Evolutionary conservation across 2,329 filamentous ascomycete species (phyloP).

Genomic region (Mariannaea elegans): DNA sequence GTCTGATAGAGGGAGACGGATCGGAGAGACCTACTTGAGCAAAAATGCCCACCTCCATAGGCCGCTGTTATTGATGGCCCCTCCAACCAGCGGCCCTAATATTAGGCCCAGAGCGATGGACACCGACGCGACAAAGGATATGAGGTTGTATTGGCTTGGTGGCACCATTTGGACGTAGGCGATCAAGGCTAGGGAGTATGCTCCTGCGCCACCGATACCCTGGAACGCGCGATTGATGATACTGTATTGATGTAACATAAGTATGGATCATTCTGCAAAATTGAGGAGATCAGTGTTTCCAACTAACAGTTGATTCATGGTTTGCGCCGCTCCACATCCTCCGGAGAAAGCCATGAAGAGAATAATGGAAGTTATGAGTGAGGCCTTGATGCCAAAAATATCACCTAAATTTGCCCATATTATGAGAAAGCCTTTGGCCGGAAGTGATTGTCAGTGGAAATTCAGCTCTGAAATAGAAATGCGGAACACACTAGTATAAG

Average conservation of each 20-base stretch:
- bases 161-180: conserved; percentile 11
- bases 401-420: conserved; percentile 13
- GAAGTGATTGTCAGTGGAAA: not conserved
- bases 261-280: not conserved
- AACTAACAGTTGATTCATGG: conserved; percentile 12
- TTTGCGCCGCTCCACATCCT: conserved; percentile 8
- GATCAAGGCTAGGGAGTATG: conserved; percentile 11
- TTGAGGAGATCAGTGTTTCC: not conserved
- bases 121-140: too few relatives aligned
- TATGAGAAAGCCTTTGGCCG: conserved; percentile 12
- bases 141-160: too few relatives aligned
- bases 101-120: too few relatives aligned
- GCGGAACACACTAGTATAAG: not conserved
- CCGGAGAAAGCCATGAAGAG: conserved; percentile 6
- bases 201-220: conserved; percentile 16
- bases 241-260: not conserved
- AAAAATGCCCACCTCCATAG: too few relatives aligned
- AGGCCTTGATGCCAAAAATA: conserved; percentile 5
- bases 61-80: too few relatives aligned
- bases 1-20: too few relatives aligned
- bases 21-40: too few relatives aligned
- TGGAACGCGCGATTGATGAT: conserved; percentile 16
- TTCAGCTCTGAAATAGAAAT: not conserved
- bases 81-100: too few relatives aligned
- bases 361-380: conserved; percentile 2